Base-by-base conservation (phyloP, 2,329 filamentous ascomycete species). In the Setomelanomma holmii region DNA sequence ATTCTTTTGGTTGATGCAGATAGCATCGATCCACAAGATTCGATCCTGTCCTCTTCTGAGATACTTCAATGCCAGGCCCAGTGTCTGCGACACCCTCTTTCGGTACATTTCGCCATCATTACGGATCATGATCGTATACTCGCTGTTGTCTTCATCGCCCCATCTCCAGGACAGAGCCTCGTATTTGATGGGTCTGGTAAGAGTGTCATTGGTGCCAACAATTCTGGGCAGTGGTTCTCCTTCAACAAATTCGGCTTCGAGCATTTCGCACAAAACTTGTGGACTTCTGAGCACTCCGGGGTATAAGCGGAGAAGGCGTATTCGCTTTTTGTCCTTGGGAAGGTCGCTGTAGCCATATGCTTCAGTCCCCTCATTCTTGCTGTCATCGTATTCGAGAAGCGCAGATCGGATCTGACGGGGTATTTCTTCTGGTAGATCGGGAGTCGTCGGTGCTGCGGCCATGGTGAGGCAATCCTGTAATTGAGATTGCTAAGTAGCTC, bases 151-250 rank as follows among this genome's bases (percentile, higher is more conserved):
- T 39, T 51, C 49, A 14, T 45, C 38, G 12, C 49, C 49, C 49
- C 49, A 51, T 24, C 42, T n/a, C 36, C 43, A 51, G 17, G 49
- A 51, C 11, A 51, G 24, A 5, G 49, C 42, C 17, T 51, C 41
- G 20, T 51, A 51, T 30, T 45, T 34, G 17, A 45, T 10, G 12
- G 27, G 22, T 8, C 40, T 35, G 14, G 20, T 33, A 19, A 47
- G n/a, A 27, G 22, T 33, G 23, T 27, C 42, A 21, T 45, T 27
- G 16, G 19, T 10, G 30, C 42, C 27, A 4, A 45, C 27, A 45
- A 35, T 33, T n/a, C 42, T 45, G 20, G 36, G 36, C 7, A 35
- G 22, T 35, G 2, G 17, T 20, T 35, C 42, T 12, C 43, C n/a
- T 14, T 21, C 46, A 21, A 36, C 38, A 33, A 49, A 49, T 20